These are phyloP conservation scores for Fusarium begoniae DNA, from an alignment of 2,329 filamentous ascomycete species.

Conservation along the genomic window DNA sequence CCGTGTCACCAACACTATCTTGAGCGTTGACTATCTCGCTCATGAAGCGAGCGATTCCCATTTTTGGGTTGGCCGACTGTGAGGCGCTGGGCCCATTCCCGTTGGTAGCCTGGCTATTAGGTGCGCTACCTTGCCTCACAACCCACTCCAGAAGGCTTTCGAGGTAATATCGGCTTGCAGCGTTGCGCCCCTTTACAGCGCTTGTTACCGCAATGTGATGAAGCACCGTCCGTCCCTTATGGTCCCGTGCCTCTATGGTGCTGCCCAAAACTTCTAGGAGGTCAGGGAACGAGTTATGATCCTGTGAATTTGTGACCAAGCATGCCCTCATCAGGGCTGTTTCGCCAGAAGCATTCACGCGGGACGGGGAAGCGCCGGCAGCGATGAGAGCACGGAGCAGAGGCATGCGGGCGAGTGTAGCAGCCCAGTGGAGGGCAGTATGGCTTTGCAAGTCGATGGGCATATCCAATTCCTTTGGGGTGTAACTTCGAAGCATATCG, in stretches of 20 bases:
- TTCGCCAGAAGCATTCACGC: slow-evolving; percentile 89
- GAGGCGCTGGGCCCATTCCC: slow-evolving; percentile 51
- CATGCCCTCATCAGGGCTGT: slow-evolving; percentile 94
- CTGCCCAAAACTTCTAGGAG: slow-evolving; percentile 87
- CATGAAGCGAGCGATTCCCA: slow-evolving; percentile 93
- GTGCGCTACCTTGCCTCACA: slow-evolving; percentile 80
- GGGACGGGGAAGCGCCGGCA: slow-evolving; percentile 85
- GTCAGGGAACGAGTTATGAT: slow-evolving; percentile 89
- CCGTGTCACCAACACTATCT: slow-evolving; percentile 94
- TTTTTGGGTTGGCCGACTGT: slow-evolving; percentile 64
- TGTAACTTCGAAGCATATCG: slow-evolving; percentile 79
- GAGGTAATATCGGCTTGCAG: slow-evolving; percentile 94
- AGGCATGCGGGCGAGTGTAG: slow-evolving; percentile 86
- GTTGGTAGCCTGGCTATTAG: slow-evolving; percentile 59
- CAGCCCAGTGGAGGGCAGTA: slow-evolving; percentile 95
- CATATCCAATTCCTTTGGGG: slow-evolving; percentile 84
- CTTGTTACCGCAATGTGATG: slow-evolving; percentile 97
- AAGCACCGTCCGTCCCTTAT: slow-evolving; percentile 88
- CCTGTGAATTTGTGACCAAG: slow-evolving; percentile 92
- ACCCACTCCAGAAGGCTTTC: slow-evolving; percentile 95
- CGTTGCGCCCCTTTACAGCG: slow-evolving; percentile 90
- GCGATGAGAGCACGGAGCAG: slow-evolving; percentile 83
- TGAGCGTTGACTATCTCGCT: slow-evolving; percentile 96
- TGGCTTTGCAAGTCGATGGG: slow-evolving; percentile 90
- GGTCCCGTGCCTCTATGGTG: slow-evolving; percentile 90